A percentile compares a stretch with the other conserved stretches of the same genome.
Conservation (phyloP, 306 rosid species). For the Cucurbita maxima region DNA sequence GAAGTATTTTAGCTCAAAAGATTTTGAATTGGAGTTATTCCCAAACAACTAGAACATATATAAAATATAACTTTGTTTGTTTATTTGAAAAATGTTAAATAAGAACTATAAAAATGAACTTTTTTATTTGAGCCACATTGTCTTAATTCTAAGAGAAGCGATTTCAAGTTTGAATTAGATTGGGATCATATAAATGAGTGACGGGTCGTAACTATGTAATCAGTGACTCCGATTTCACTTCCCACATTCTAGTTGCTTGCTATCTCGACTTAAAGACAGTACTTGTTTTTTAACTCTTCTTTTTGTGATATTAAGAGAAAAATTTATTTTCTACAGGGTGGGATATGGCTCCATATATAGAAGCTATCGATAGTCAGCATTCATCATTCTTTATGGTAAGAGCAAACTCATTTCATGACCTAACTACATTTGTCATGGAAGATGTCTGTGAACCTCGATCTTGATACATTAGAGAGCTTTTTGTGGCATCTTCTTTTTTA, state of each 20-base stretch:
- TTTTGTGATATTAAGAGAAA: not conserved
- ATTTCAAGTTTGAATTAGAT: too few species aligned
- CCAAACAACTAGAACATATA: not conserved
- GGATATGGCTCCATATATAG: slow-evolving; percentile 98
- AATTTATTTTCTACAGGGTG: slow-evolving; percentile 50
- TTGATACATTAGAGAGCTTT: not conserved
- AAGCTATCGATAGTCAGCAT: slow-evolving; percentile 75
- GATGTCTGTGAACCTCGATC: not conserved
- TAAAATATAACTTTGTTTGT: too few species aligned
- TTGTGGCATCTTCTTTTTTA: not conserved
- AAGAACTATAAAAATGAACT: too few species aligned
- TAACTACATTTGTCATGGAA: not conserved
- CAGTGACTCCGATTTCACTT: not conserved
- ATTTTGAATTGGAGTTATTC: not conserved
- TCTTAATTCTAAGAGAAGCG: too few species aligned
- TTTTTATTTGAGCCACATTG: too few species aligned
- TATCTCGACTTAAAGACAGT: not conserved
- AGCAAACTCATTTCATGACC: not conserved
- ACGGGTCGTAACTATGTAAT: not conserved
- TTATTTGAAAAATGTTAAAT: too few species aligned
- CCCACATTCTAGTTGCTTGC: not conserved
- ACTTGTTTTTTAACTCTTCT: not conserved
- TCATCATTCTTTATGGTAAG: slow-evolving; percentile 52
- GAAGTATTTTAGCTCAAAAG: not conserved
- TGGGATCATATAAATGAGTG: not conserved